Evolutionary conservation across 2,329 filamentous ascomycete species (phyloP).

Genomic region (Daldinia sp.): DNA sequence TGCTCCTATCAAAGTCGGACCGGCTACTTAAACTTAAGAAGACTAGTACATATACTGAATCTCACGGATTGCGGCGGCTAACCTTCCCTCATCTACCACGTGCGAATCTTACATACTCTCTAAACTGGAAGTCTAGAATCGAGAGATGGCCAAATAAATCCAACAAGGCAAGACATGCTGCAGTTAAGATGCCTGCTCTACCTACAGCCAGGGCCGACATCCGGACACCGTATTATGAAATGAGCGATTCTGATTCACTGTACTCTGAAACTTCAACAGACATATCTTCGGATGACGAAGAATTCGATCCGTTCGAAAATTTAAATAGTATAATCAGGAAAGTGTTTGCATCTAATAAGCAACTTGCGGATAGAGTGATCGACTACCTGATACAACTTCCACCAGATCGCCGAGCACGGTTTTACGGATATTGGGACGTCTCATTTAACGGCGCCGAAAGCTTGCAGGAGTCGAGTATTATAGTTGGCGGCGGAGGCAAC

Average conservation of each 20-base stretch:
- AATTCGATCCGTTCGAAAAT: constrained; percentile 4
- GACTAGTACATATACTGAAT: neutral
- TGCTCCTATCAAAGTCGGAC: neutral
- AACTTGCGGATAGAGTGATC: constrained; percentile 10
- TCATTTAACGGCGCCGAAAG: neutral
- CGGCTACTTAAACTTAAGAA: neutral
- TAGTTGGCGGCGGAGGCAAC: neutral
- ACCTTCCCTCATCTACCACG: neutral
- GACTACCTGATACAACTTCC: constrained; percentile 2
- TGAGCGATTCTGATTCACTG: neutral
- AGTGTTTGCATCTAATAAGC: constrained; percentile 2
- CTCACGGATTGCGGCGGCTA: neutral
- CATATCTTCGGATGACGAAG: constrained; percentile 9
- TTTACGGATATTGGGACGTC: constrained; percentile 6
- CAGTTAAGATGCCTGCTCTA: neutral
- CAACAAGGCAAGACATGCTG: no score
- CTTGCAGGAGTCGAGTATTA: neutral
- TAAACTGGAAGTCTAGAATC: neutral
- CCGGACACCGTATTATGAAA: neutral
- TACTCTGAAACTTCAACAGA: constrained; percentile 1
- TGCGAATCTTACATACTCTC: neutral
- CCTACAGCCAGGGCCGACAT: neutral
- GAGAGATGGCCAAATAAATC: neutral
- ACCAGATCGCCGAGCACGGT: constrained; percentile 2
- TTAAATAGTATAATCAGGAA: constrained; percentile 8